Conservation (phyloP, 2,329 filamentous ascomycete species). For the Cladosporium sp. region DNA sequence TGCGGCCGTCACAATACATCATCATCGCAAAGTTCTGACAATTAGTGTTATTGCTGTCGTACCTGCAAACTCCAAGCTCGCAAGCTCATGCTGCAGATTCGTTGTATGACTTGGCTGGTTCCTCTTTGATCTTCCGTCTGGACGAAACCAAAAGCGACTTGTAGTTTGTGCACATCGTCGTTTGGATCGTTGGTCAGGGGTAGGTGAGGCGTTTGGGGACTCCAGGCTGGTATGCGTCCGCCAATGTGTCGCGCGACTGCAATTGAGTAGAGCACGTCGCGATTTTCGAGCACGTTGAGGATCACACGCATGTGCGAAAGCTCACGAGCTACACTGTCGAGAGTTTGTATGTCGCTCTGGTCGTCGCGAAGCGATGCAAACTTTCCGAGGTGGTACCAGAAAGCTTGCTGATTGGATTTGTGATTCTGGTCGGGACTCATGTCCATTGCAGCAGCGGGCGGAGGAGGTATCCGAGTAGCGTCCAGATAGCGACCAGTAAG, state of each 20-base stretch:
- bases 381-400: slow-evolving; percentile 76
- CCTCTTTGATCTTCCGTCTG: slow-evolving; percentile 43
- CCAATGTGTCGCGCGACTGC: slow-evolving; percentile 74
- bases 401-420: slow-evolving; percentile 40
- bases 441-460: slow-evolving; percentile 32
- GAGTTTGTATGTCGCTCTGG: slow-evolving; percentile 48
- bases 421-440: slow-evolving; percentile 43
- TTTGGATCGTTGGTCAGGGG: slow-evolving; percentile 32
- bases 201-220: slow-evolving; percentile 22
- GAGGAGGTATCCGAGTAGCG: slow-evolving; percentile 52
- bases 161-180: slow-evolving; percentile 40
- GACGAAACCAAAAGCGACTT: slow-evolving; percentile 47
- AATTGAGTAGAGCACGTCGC: slow-evolving; percentile 86
- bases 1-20: too few species aligned
- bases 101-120: slow-evolving; percentile 45
- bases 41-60: background rate
- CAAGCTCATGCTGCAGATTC: slow-evolving; percentile 48
- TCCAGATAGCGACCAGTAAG: slow-evolving; percentile 68
- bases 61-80: slow-evolving; percentile 34
- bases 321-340: slow-evolving; percentile 49
- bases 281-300: slow-evolving; percentile 76
- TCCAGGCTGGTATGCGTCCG: slow-evolving; percentile 49
- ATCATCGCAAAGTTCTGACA: too few species aligned
- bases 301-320: slow-evolving; percentile 64
- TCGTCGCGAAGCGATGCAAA: slow-evolving; percentile 65